A percentile compares a stretch with the other conserved stretches of the same genome.
phyloP scores from a whole-genome alignment of 306 rosid genomes.

The Medicago arabica region DNA sequence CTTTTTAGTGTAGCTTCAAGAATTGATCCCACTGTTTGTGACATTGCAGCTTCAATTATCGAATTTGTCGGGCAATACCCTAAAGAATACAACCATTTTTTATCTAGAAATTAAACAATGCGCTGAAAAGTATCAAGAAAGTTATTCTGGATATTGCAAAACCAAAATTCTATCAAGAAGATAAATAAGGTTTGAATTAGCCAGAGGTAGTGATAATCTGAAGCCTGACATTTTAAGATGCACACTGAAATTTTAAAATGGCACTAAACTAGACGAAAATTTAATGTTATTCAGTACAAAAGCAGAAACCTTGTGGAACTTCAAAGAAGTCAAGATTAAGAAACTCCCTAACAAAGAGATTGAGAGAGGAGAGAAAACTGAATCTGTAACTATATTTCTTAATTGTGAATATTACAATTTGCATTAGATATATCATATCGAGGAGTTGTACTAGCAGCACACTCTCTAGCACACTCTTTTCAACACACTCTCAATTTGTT shows the following conservation, averaged over 20 bases:
- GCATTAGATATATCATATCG: not conserved
- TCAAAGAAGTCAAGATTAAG: not conserved
- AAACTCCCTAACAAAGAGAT: not conserved
- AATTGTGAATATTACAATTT: not conserved
- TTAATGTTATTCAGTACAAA: not conserved
- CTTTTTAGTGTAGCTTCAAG: constrained; percentile 91
- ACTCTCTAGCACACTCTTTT: no score
- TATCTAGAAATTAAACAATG: constrained; percentile 25
- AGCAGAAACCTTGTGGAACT: constrained; percentile 10
- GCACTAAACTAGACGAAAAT: not conserved
- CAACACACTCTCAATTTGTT: no score
- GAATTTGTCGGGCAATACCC: constrained; percentile 47
- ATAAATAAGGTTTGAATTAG: constrained; percentile 21
- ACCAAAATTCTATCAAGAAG: constrained; percentile 33
- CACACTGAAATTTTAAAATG: constrained; percentile 21
- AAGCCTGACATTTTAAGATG: constrained; percentile 4
- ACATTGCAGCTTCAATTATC: constrained; percentile 77
- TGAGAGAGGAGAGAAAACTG: constrained; percentile 1
- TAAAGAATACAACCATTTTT: constrained; percentile 36
- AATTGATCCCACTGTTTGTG: constrained; percentile 89
- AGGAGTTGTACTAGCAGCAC: no score
- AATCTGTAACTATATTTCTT: not conserved
- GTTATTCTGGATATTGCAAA: constrained; percentile 21
- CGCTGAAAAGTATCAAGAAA: constrained; percentile 5
- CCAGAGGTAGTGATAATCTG: not conserved